These are phyloP conservation scores for Fusarium proliferatum DNA, from an alignment of 2,329 filamentous ascomycete species.

Conservation along the genomic window DNA sequence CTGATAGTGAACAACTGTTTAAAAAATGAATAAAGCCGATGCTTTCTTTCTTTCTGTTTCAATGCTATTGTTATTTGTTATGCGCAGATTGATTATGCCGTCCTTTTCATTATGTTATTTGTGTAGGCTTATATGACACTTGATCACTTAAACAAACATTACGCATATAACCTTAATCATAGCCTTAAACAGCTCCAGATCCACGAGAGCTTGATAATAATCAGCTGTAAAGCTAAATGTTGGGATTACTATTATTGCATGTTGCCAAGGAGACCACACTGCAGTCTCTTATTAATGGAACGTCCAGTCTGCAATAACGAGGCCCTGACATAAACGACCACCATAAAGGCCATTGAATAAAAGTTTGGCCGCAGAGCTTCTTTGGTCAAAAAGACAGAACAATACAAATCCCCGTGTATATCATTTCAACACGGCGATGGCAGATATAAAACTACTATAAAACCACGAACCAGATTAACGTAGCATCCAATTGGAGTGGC, in stretches of 20 bases:
- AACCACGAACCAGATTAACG: not conserved
- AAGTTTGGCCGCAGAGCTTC: not conserved
- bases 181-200: not conserved
- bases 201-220: not conserved
- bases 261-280: not conserved
- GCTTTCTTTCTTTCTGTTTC: not conserved
- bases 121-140: not conserved
- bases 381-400: not conserved
- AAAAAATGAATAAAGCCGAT: fast-evolving
- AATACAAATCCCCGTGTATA: not conserved
- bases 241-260: not conserved
- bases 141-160: not conserved
- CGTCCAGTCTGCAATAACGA: not conserved
- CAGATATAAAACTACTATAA: not conserved
- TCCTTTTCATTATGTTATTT: not conserved
- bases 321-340: not conserved
- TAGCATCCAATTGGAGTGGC: constrained; percentile 7
- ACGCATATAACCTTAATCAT: not conserved
- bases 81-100: not conserved
- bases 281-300: not conserved
- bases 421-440: not conserved
- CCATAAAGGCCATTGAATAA: not conserved
- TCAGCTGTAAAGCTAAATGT: not conserved
- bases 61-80: not conserved
- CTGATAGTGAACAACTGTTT: not conserved